Evolutionary conservation across 2,329 filamentous ascomycete genomes (phyloP).

Genomic region (Fusarium acutatum): DNA sequence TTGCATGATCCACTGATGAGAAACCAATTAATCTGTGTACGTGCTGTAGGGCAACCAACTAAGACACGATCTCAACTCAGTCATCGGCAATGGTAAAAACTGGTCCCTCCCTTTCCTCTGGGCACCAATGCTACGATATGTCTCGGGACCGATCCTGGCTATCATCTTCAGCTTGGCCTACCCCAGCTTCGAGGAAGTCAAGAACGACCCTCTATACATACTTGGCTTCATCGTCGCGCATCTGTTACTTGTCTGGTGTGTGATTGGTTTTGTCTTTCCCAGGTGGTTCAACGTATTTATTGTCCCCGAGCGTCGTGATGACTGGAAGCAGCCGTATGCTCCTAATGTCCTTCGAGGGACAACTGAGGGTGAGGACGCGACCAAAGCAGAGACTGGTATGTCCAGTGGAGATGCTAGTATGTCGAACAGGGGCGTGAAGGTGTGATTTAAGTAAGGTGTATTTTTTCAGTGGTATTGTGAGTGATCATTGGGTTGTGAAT

Average conservation of each 20-base stretch:
- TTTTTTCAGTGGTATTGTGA: background rate
- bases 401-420: background rate
- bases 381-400: background rate
- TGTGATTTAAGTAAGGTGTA: no score
- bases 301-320: background rate
- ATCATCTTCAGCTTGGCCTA: background rate
- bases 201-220: background rate
- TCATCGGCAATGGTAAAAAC: background rate
- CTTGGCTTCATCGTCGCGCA: background rate
- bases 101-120: background rate
- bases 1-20: rapidly evolving
- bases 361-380: background rate
- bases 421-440: background rate
- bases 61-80: background rate
- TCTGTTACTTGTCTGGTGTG: background rate
- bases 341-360: background rate
- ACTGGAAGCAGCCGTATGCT: background rate
- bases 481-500: background rate
- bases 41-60: background rate
- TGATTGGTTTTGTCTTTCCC: background rate
- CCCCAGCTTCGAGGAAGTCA: background rate
- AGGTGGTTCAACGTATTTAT: background rate
- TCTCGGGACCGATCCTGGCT: background rate
- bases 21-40: rapidly evolving
- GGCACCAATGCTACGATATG: background rate